Conservation (phyloP, 2,329 filamentous ascomycete genomes). For the Sclerotinia nivalis region DNA sequence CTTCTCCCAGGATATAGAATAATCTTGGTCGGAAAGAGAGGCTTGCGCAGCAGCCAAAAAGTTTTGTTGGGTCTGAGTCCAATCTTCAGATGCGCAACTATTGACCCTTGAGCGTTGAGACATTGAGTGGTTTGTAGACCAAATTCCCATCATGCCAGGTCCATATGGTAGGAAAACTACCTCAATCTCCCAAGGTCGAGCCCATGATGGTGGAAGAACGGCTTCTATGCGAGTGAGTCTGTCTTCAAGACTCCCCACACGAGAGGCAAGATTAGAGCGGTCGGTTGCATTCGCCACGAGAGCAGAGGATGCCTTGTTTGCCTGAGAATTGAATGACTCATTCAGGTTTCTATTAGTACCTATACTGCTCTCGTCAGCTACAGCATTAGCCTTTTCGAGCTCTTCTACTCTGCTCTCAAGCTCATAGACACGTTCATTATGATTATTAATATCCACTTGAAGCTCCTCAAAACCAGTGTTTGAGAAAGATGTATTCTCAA, state of each 20-base stretch:
- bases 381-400: conserved; percentile 56
- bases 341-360: conserved; percentile 29
- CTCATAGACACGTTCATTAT: conserved; percentile 68
- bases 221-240: conserved; percentile 38
- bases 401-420: conserved; percentile 65
- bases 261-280: conserved; percentile 43
- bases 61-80: conserved; percentile 45
- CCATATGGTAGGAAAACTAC: conserved; percentile 75
- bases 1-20: conserved; percentile 35
- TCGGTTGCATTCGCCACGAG: conserved; percentile 42
- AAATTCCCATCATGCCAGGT: conserved; percentile 52
- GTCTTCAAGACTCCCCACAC: conserved; percentile 51
- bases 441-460: conserved; percentile 64
- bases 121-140: conserved; percentile 48
- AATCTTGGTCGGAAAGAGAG: conserved; percentile 33
- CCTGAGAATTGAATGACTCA: conserved; percentile 39
- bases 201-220: conserved; percentile 55
- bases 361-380: conserved; percentile 39
- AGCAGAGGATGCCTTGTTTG: conserved; percentile 44
- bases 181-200: conserved; percentile 71
- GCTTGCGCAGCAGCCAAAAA: conserved; percentile 36
- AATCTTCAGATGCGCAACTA: conserved; percentile 49
- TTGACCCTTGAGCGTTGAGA: conserved; percentile 40
- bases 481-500: conserved; percentile 72
- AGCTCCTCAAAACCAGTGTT: conserved; percentile 67